Evolutionary conservation across 306 rosid species (phyloP), one percentile per base, ranked within the genome.

Genomic region (Fragaria iinumae): DNA sequence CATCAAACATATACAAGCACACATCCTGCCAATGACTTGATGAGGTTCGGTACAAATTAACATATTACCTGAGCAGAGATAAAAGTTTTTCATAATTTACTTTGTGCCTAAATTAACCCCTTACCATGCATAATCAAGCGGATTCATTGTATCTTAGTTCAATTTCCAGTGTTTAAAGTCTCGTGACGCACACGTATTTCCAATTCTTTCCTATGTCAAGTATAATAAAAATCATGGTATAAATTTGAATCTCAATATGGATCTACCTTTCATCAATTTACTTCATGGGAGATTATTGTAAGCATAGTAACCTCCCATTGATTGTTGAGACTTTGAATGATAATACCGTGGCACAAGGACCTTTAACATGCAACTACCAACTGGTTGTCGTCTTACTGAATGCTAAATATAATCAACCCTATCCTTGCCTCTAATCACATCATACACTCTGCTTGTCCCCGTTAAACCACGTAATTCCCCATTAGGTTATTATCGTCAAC

Each of bases 281-380:
- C 59, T 21, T 57, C 12, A 3, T 21, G 34, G 34, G 32, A 23
- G 11, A 18, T 18, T 52, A 52, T 50, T 17, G 0, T n/a, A n/a
- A 11, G 32, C 8, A 11, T 25, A 27, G 18, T 60, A 27, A 25
- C 18, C 38, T 38, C 34, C 34, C 34, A 32, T 32, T 32, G 3
- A 32, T 32, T 32, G 34, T 32, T 62, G 18, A 25, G 18, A 25
- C 11, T 53, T 62, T 27, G 39, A 63, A 29, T 62, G 41, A 32
- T 64, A 7, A 17, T 16, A 34, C 44, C 69, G n/a, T 34, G 12
- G 44, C 34, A 17, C 21, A 34, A 16, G 67, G 67, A 64, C 45
- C 23, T 34, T 11, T 21, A 17, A 1, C 10, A n/a, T 67, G 73
- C 14, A 69, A 69, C 73, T 44, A 69, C 73, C 73, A 69, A 44